Conservation (phyloP, 108 stramenopile genomes). For the Fragilariopsis cylindrus region DNA sequence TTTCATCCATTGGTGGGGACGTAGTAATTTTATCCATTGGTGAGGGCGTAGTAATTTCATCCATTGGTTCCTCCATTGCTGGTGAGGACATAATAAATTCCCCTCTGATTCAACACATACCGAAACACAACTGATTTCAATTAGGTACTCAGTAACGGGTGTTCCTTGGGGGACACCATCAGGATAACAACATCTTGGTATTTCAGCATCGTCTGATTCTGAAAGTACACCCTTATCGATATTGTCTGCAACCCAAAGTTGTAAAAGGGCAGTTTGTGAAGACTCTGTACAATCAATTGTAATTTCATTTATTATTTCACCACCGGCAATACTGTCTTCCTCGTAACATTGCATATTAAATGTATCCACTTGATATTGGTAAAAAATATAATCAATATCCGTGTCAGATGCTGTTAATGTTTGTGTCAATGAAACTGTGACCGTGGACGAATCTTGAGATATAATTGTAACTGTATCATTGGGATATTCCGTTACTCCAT, state of each 20-base stretch:
- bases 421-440: neutral
- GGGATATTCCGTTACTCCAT: neutral
- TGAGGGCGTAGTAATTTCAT: no score
- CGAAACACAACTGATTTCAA: constrained; percentile 9
- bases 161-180: neutral
- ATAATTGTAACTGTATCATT: neutral
- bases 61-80: no score
- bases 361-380: neutral
- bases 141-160: neutral
- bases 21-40: no score
- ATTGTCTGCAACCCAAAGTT: neutral
- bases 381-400: neutral
- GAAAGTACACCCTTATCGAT: neutral
- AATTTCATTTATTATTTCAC: neutral
- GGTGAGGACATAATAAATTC: no score
- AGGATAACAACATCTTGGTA: constrained; percentile 6
- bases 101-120: neutral
- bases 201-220: neutral
- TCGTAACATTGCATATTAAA: constrained; percentile 9
- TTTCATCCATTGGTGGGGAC: no score
- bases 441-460: neutral
- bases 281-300: constrained; percentile 2
- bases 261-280: neutral
- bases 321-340: neutral
- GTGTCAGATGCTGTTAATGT: neutral